Evolutionary conservation across 441 rosid species (phyloP).

Genomic region (Euphorbia schlechtendalii): DNA sequence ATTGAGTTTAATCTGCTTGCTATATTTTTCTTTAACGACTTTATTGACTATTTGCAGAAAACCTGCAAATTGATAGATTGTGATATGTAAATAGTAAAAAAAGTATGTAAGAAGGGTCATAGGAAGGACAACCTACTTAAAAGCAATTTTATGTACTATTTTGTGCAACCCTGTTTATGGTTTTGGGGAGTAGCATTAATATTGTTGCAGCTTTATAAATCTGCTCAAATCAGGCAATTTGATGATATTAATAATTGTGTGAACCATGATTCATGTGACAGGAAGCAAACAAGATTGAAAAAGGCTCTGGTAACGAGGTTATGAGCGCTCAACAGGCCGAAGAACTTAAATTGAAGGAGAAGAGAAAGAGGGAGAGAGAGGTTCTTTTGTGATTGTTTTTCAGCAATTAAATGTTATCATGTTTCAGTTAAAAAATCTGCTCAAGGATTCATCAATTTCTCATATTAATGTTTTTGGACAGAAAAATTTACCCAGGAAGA

Average conservation of each 20-base stretch:
- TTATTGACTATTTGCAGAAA: no score
- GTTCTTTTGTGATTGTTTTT: conserved; percentile 21
- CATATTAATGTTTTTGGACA: conserved; percentile 31
- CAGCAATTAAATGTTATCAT: conserved; percentile 2
- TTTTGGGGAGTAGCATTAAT: neutral
- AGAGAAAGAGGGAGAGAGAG: conserved; percentile 86
- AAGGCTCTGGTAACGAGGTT: conserved; percentile 38
- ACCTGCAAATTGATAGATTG: no score
- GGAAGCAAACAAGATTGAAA: conserved; percentile 45
- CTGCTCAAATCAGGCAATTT: neutral
- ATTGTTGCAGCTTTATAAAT: neutral
- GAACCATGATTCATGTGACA: conserved; percentile 21
- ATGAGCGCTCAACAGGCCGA: conserved; percentile 86
- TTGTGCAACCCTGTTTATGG: neutral
- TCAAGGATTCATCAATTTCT: neutral
- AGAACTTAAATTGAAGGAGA: conserved; percentile 86
- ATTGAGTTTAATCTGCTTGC: no score
- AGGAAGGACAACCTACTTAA: neutral
- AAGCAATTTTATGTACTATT: neutral
- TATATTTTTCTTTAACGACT: no score
- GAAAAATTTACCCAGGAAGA: conserved; percentile 88
- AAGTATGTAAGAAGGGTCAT: no score
- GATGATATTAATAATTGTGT: neutral
- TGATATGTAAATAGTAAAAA: no score
- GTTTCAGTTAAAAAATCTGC: conserved; percentile 2